These are phyloP conservation scores for Lasiodiplodia gonubiensis DNA, from an alignment of 2,329 filamentous ascomycete genomes.

Conservation along the genomic window DNA sequence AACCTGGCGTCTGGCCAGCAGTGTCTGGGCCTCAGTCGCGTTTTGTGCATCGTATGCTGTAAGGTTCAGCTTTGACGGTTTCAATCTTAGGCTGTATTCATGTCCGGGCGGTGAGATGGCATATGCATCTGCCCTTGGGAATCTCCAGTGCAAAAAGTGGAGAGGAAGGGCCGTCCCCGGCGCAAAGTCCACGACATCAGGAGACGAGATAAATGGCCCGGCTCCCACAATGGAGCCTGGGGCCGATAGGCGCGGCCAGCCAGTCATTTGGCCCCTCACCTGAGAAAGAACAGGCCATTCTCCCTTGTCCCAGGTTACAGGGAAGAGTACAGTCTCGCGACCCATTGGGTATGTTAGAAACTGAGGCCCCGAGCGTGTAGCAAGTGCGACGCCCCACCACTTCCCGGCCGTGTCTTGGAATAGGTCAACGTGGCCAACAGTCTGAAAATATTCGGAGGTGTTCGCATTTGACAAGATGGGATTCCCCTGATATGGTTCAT, in stretches of 20 bases:
- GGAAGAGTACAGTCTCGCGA: slow-evolving; percentile 40
- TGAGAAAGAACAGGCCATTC: slow-evolving; percentile 54
- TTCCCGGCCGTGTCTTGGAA: slow-evolving; percentile 43
- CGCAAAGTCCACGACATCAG: slow-evolving; percentile 56
- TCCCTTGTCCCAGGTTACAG: slow-evolving; percentile 38
- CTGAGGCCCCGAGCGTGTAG: slow-evolving; percentile 43
- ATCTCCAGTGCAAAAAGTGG: slow-evolving; percentile 64
- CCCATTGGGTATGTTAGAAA: slow-evolving; percentile 43
- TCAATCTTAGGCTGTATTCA: slow-evolving; percentile 54
- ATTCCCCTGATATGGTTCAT: slow-evolving; percentile 48
- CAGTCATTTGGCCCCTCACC: slow-evolving; percentile 54
- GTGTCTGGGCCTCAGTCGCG: slow-evolving; percentile 57
- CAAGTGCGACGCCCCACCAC: slow-evolving; percentile 44
- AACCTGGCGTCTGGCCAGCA: slow-evolving; percentile 61
- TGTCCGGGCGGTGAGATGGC: slow-evolving; percentile 52
- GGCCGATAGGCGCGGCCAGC: slow-evolving; percentile 47
- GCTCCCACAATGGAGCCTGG: slow-evolving; percentile 45
- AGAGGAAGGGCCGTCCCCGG: slow-evolving; percentile 54
- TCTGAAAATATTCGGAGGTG: slow-evolving; percentile 48
- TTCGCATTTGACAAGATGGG: slow-evolving; percentile 50
- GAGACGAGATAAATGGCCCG: slow-evolving; percentile 51
- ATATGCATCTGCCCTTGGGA: slow-evolving; percentile 55
- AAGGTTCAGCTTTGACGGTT: slow-evolving; percentile 59
- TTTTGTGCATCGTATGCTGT: slow-evolving; percentile 60
- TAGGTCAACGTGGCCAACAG: slow-evolving; percentile 46